Evolutionary conservation across 495 filamentous ascomycete genomes (phyloP).

Genomic region (Collariella sp.): DNA sequence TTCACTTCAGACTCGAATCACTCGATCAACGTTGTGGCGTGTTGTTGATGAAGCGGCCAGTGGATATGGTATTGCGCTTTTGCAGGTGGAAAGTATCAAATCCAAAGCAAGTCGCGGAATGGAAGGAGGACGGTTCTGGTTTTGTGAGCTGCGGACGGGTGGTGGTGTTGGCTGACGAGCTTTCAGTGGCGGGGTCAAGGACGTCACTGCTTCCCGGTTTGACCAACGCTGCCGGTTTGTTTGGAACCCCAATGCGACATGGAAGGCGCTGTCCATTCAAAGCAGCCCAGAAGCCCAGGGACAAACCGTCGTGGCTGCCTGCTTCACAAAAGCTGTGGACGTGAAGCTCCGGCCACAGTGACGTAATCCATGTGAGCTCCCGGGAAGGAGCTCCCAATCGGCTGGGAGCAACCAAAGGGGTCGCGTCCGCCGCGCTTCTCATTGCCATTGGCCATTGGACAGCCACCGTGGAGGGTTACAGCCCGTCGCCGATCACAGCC

Average conservation of each 20-base stretch:
- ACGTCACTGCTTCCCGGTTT: slow-evolving; percentile 22
- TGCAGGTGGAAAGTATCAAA: slow-evolving; percentile 4
- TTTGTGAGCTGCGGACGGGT: slow-evolving; percentile 1
- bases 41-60: neutral
- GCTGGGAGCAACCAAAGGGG: neutral
- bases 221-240: neutral
- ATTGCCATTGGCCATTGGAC: neutral
- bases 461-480: neutral
- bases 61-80: neutral
- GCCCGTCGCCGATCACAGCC: neutral
- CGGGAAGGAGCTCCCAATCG: neutral
- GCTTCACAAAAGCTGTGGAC: neutral
- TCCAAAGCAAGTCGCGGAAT: neutral
- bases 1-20: neutral
- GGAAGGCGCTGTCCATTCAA: too few species aligned
- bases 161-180: neutral
- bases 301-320: neutral
- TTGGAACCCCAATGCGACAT: too few species aligned
- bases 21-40: neutral
- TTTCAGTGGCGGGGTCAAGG: slow-evolving; percentile 12
- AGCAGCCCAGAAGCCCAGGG: too few species aligned
- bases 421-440: neutral
- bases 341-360: neutral
- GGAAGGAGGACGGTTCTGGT: neutral
- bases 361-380: slow-evolving; percentile 6